A percentile compares a stretch with the other conserved stretches of the same genome.
Evolutionary conservation across 495 filamentous ascomycete genomes (phyloP).

Genomic region (Aspergillus cavernicola): DNA sequence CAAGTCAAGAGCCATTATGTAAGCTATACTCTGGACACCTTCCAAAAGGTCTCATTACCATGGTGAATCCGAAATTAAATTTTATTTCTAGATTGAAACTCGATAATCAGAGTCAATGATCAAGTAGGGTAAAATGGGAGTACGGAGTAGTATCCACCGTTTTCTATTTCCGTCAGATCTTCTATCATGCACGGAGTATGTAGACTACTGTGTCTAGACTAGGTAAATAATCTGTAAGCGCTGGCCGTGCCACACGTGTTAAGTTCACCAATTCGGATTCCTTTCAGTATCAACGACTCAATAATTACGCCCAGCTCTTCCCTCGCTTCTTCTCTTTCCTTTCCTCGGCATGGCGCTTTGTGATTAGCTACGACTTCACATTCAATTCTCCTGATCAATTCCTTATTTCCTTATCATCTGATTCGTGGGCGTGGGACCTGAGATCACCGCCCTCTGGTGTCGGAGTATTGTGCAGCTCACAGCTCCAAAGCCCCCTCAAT

Average conservation of each 20-base stretch:
- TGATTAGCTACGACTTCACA: slow-evolving; percentile 3
- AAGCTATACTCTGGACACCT: neutral
- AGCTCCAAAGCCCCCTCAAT: neutral
- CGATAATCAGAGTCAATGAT: too few relatives aligned
- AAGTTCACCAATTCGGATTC: slow-evolving; percentile 15
- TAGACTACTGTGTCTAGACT: too few relatives aligned
- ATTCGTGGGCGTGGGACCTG: slow-evolving; percentile 24
- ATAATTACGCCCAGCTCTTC: slow-evolving; percentile 22
- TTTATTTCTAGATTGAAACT: too few relatives aligned
- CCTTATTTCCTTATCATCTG: slow-evolving; percentile 11
- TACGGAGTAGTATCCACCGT: too few relatives aligned
- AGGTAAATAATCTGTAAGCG: too few relatives aligned
- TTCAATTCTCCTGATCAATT: slow-evolving; percentile 5
- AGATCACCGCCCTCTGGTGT: slow-evolving; percentile 18
- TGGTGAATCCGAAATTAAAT: too few relatives aligned
- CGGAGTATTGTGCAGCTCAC: slow-evolving; percentile 4
- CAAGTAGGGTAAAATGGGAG: too few relatives aligned
- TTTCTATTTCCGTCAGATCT: too few relatives aligned
- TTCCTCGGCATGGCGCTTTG: slow-evolving; percentile 36
- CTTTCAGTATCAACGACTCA: slow-evolving; percentile 23
- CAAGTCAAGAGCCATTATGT: neutral
- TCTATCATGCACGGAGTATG: too few relatives aligned
- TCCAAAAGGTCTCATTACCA: neutral
- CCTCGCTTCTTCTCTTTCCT: slow-evolving; percentile 17
- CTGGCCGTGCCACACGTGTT: slow-evolving; percentile 10